Base-by-base conservation (phyloP, 441 rosid species). In the Raphanus hybrid region DNA sequence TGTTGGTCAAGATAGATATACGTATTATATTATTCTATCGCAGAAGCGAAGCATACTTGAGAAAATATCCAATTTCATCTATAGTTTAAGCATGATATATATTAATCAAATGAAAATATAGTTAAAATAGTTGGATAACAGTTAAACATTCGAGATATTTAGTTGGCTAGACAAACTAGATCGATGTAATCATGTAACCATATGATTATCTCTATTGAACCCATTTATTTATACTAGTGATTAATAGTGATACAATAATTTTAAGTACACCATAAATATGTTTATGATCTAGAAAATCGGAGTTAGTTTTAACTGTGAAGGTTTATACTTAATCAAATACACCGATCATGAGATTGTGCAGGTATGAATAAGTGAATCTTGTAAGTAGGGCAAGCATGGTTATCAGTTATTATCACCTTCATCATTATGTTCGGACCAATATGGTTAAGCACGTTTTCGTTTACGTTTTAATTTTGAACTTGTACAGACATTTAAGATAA, bases 311-410 rank as follows among this genome's bases (percentile, higher is more conserved):
- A 45, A 14, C 55, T 37, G 18, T 6, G 12, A 39, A 3, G n/a
- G 12, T 64, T 73, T 23, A 65, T 65, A 27, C 52, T 6, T 10
- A 11, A 11, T 58, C 60, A 58, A 9, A 75, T n/a, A 32, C n/a
- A 59, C 45, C 45, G 69, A 62, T 69, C 64, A 69, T 37, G 64
- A 69, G 59, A 11, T 11, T 55, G 50, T 69, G 34, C 6, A n/a
- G 62, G 63, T n/a, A 78, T 15, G 71, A 75, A 50, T 75, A 71
- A 67, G 71, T 41, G 70, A 75, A 54, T 70, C 73, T 80, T 74
- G 71, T 29, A 77, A 73, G 79, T 70, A 73, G 74, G 80, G 81
- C 72, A 76, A 73, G 79, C 83, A 73, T 75, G 81, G 59, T 41
- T 80, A 68, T 23, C 26, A 23, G 26, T 23, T 23, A 23, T 23